These are phyloP conservation scores for Hyphodiscus sp. DNA, from an alignment of 2,329 filamentous ascomycete species.

Conservation along the genomic window DNA sequence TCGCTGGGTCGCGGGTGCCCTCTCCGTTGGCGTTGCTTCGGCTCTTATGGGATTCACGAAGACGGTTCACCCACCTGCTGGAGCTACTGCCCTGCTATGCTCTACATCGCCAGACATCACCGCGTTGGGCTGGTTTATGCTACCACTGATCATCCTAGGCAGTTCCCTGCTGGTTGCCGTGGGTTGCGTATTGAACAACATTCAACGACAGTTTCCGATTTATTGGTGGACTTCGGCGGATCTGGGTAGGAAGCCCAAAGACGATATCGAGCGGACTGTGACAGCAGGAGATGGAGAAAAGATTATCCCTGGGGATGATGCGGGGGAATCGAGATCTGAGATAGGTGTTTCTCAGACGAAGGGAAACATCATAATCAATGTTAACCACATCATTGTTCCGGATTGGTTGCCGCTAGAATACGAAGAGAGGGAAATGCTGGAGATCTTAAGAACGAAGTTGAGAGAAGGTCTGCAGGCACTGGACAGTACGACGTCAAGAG, in stretches of 20 bases:
- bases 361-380: constrained; percentile 12
- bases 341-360: neutral
- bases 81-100: constrained; percentile 65
- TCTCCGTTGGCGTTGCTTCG: constrained; percentile 58
- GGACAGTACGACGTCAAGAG: no score
- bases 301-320: neutral
- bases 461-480: neutral
- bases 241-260: neutral
- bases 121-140: constrained; percentile 59
- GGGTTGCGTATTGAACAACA: constrained; percentile 62
- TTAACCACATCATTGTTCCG: constrained; percentile 13
- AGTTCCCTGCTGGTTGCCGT: constrained; percentile 53
- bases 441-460: constrained; percentile 15
- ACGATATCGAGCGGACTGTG: constrained; percentile 8
- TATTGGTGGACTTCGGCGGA: constrained; percentile 58
- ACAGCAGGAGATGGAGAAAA: neutral
- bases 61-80: constrained; percentile 68
- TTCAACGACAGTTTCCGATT: constrained; percentile 54
- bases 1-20: constrained; percentile 57
- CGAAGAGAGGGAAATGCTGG: constrained; percentile 19
- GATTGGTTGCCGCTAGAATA: constrained; percentile 16
- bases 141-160: constrained; percentile 57
- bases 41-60: constrained; percentile 63
- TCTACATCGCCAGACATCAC: constrained; percentile 50
- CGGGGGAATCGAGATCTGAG: neutral